These are phyloP conservation scores for Echria macrotheca DNA, from an alignment of 495 filamentous ascomycete species.

Conservation along the genomic window DNA sequence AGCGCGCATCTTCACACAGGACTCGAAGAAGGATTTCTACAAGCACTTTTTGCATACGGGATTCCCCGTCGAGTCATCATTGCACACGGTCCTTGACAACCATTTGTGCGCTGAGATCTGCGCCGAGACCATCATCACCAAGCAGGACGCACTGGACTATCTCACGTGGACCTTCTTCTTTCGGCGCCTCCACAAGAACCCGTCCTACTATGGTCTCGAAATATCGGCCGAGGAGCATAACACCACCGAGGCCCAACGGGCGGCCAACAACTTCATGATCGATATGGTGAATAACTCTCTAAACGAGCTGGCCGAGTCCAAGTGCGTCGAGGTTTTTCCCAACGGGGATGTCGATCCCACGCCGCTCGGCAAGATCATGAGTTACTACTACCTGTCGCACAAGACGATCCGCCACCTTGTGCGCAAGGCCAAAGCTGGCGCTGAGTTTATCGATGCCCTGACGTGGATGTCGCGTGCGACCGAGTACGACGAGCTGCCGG, in stretches of 20 bases:
- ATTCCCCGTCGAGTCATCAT: constrained; percentile 92
- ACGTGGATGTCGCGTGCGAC: constrained; percentile 90
- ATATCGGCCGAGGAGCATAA: constrained; percentile 93
- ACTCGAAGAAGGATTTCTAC: constrained; percentile 98
- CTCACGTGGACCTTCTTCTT: constrained; percentile 99
- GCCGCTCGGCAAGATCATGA: constrained; percentile 93
- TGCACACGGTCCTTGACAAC: constrained; percentile 96
- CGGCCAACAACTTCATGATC: constrained; percentile 89
- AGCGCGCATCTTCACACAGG: constrained; percentile 94
- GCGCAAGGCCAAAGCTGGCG: constrained; percentile 66
- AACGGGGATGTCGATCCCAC: constrained; percentile 88
- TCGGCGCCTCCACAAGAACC: constrained; percentile 94
- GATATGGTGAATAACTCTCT: constrained; percentile 84
- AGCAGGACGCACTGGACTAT: constrained; percentile 97
- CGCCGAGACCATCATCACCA: constrained; percentile 82
- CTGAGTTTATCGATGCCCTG: constrained; percentile 78
- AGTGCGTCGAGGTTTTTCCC: constrained; percentile 72
- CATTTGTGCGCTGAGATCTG: constrained; percentile 95
- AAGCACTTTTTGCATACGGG: constrained; percentile 99
- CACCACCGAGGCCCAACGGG: constrained; percentile 71
- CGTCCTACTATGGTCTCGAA: constrained; percentile 94
- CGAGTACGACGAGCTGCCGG: constrained; percentile 96
- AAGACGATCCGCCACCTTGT: constrained; percentile 85
- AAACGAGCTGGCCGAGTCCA: constrained; percentile 70
- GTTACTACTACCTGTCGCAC: constrained; percentile 98